These are phyloP conservation scores for Uronychia binucleata DNA, from an alignment of 73 alveolate genomes.

Conservation along the genomic window DNA sequence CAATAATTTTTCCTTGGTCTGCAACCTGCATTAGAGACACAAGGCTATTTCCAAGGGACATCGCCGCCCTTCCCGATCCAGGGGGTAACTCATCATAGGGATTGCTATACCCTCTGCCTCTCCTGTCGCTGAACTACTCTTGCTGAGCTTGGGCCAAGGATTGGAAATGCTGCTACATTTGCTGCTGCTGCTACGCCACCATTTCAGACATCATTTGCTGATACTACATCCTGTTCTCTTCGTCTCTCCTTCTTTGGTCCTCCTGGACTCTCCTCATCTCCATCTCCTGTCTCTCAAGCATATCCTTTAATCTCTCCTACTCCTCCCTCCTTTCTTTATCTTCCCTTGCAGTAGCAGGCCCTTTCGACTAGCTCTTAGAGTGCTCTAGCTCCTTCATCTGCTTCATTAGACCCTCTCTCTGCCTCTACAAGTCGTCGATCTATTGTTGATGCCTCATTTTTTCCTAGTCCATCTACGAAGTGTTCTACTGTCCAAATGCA, in stretches of 20 bases:
- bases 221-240: neutral
- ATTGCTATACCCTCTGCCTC: neutral
- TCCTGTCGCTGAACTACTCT: neutral
- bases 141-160: too few species aligned
- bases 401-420: neutral
- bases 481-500: neutral
- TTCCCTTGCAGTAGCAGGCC: neutral
- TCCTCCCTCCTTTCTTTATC: neutral
- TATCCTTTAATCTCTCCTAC: neutral
- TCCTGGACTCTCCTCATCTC: neutral
- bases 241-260: neutral
- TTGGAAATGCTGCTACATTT: too few species aligned
- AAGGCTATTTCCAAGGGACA: neutral
- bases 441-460: neutral
- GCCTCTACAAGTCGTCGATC: neutral
- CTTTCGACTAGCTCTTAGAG: neutral
- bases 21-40: neutral
- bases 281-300: neutral
- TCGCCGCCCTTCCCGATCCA: neutral
- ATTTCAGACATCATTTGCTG: neutral
- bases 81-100: neutral
- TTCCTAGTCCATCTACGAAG: neutral
- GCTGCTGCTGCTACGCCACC: neutral
- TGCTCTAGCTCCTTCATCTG: neutral
- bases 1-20: slow-evolving; percentile 15